Conservation (phyloP, 495 filamentous ascomycete genomes). For the Gamarada debralockiae region DNA sequence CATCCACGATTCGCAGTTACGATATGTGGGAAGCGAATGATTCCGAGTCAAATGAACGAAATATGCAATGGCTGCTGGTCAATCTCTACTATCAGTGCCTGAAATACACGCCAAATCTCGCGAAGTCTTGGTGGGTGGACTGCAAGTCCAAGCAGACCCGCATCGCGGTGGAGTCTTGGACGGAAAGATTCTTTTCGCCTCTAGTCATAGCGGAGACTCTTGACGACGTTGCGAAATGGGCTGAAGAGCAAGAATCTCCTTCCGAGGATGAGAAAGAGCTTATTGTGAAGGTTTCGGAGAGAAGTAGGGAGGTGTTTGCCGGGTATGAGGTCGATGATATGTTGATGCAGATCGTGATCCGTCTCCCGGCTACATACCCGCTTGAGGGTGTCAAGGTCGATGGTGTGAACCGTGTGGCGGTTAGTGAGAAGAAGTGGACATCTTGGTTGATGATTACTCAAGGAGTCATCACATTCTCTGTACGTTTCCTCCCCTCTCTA, state of each 20-base stretch:
- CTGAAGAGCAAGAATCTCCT: conserved; percentile 41
- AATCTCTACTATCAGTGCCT: conserved; percentile 84
- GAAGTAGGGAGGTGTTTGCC: conserved; percentile 70
- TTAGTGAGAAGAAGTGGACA: conserved; percentile 87
- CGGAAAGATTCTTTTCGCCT: conserved; percentile 80
- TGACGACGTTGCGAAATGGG: conserved; percentile 70
- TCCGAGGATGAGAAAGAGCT: conserved; percentile 68
- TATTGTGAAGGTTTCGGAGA: conserved; percentile 63
- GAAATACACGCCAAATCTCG: conserved; percentile 67
- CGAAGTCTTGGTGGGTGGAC: conserved; percentile 85
- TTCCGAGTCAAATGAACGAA: conserved; percentile 55
- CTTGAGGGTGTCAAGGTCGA: conserved; percentile 73
- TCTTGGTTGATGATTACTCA: conserved; percentile 81
- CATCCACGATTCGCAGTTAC: conserved; percentile 66
- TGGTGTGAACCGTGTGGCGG: conserved; percentile 75
- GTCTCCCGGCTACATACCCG: conserved; percentile 76
- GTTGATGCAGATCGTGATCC: conserved; percentile 70
- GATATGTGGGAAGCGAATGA: conserved; percentile 44
- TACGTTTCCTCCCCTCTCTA: conserved; percentile 27
- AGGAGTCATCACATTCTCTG: conserved; percentile 86
- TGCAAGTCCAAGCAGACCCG: conserved; percentile 70
- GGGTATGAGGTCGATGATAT: conserved; percentile 86
- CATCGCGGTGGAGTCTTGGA: conserved; percentile 73
- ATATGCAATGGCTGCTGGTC: conserved; percentile 76
- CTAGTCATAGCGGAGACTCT: conserved; percentile 70